phyloP scores from a whole-genome alignment of 768 basidiomycete species.

The Suillus cothurnatus region DNA sequence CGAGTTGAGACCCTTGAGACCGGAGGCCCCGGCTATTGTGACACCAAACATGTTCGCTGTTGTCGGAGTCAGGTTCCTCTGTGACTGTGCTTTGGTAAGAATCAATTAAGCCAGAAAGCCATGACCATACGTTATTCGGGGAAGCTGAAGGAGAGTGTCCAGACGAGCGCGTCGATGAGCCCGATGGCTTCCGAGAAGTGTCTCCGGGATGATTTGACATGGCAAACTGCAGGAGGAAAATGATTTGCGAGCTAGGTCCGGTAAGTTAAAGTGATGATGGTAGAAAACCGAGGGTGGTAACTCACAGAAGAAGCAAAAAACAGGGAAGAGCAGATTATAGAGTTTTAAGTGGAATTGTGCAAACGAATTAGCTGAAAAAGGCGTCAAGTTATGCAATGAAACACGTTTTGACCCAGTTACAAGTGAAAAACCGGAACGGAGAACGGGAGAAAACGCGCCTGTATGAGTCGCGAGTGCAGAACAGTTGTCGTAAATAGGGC shows the following conservation, averaged over 20 bases:
- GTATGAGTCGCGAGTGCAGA: conserved; percentile 21
- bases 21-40: conserved; percentile 47
- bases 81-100: conserved; percentile 38
- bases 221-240: conserved; percentile 19
- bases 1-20: conserved; percentile 55
- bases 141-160: conserved; percentile 64
- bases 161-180: conserved; percentile 65
- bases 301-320: conserved; percentile 30
- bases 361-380: conserved; percentile 40
- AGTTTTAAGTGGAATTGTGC: conserved; percentile 29
- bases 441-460: conserved; percentile 33
- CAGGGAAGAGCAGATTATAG: conserved; percentile 33
- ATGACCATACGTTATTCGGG: conserved; percentile 54
- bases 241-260: conserved; percentile 31
- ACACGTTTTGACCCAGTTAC: conserved; percentile 24
- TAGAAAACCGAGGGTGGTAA: conserved; percentile 14
- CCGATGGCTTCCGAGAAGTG: conserved; percentile 67
- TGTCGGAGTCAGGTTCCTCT: conserved; percentile 48
- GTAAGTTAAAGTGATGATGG: conserved; percentile 23
- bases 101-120: neutral
- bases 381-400: conserved; percentile 27
- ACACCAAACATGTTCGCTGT: conserved; percentile 52
- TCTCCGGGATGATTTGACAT: conserved; percentile 41
- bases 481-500: conserved; percentile 33
- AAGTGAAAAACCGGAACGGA: conserved; percentile 31